Base-by-base conservation (phyloP, 805 yeast species). In the Saccharomyces jurei region DNA sequence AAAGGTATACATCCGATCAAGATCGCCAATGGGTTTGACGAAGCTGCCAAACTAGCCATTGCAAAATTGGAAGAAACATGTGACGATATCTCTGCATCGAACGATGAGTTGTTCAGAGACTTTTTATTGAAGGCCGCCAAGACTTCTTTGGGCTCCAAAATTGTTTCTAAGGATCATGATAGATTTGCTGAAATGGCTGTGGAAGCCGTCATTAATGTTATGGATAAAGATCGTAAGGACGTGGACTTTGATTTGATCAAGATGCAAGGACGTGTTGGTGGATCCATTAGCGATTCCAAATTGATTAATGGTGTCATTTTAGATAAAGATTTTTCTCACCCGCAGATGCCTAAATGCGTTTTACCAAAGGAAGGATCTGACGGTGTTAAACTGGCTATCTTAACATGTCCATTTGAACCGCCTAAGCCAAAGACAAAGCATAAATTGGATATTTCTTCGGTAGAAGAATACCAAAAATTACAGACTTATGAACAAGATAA, bases 341-440 rank as follows among this genome's bases (percentile, higher is more conserved):
- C 98, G 3, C 99, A 94, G 74, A 94, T 94, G 99, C 94, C 96
- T 51, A 89, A 89, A 67, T 70, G 71, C 52, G 79, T 92, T 49
- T 29, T 57, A 28, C 67, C 72, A 28, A 63, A 59, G 22, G 70
- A 63, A 4, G 71, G 70, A 10, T 68, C 71, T 51, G 63, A 64
- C 2, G 86, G 90, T 71, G 96, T 89, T 60, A 89, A 88, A 70
- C 79, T 94, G 57, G 98, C 98, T 50, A 92, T 94, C 61, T 79
- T 94, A 68, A 94, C 99, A 2, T 92, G 98, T 76, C 98, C 99
- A 63, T 94, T 94, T 69, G 99, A 94, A 77, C 99, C 99, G 46
- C 99, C 99, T 65, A 94, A 94, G 75, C 99, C 99, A 62, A 94
- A 94, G 77, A 94, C 99, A 26, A 94, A 94, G 75, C 99, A 92